Percentiles rank a stretch among this genome's conserved stretches.
Conservation (phyloP, 305 asterid species). For the Ajuga reptans region DNA sequence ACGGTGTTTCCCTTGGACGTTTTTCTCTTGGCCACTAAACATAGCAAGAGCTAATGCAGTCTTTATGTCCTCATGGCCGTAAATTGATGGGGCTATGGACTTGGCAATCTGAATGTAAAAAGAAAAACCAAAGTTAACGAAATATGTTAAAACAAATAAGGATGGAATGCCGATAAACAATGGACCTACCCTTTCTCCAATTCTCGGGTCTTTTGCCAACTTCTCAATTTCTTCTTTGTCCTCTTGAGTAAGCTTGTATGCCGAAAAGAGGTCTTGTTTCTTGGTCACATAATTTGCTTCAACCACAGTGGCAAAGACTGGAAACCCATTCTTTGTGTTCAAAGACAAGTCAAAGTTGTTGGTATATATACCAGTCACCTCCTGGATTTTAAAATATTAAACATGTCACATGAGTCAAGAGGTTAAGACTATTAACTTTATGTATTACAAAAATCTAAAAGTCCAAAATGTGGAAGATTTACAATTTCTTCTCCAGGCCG, state of each 20-base stretch:
- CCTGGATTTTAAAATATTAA: slow-evolving; percentile 44
- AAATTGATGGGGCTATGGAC: slow-evolving; percentile 95
- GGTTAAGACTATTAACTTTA: not conserved
- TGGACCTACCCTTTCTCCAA: slow-evolving; percentile 70
- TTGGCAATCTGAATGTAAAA: slow-evolving; percentile 49
- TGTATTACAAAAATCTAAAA: not conserved
- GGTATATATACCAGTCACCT: slow-evolving; percentile 93
- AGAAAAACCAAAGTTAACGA: not conserved
- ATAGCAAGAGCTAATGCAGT: slow-evolving; percentile 94
- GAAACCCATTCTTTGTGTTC: slow-evolving; percentile 96
- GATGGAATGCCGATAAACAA: not conserved
- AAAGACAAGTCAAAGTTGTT: slow-evolving; percentile 88
- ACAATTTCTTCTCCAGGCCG: slow-evolving; percentile 99
- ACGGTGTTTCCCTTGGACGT: slow-evolving; percentile 87
- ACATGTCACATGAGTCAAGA: slow-evolving; percentile 6
- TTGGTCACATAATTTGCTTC: slow-evolving; percentile 92
- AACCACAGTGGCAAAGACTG: slow-evolving; percentile 92
- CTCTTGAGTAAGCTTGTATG: slow-evolving; percentile 91
- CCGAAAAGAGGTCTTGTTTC: slow-evolving; percentile 94
- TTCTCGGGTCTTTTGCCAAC: slow-evolving; percentile 92
- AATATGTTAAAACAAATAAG: not conserved
- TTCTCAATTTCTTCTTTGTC: slow-evolving; percentile 92
- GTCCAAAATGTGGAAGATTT: slow-evolving; percentile 21
- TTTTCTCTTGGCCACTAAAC: slow-evolving; percentile 93
- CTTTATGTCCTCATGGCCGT: slow-evolving; percentile 94